Conservation (phyloP, 1,139 yeast species). For the Pichiaceae sp. region DNA sequence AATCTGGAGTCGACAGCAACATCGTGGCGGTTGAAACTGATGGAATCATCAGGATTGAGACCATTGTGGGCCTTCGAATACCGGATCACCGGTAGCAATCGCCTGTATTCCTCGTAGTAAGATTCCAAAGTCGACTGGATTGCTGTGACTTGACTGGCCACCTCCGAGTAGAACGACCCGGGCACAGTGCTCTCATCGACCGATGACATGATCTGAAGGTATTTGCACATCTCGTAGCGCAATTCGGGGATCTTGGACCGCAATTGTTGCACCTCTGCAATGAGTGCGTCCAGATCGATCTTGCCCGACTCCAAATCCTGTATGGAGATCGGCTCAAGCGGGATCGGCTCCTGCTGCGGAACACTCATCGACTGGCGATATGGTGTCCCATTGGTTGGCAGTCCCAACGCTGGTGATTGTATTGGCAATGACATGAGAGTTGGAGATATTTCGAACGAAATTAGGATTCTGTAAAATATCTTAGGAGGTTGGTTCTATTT, state of each 20-base stretch:
- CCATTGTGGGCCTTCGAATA: constrained; percentile 38
- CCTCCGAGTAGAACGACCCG: constrained; percentile 13
- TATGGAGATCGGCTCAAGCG: constrained; percentile 23
- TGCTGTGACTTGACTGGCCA: constrained; percentile 22
- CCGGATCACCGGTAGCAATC: constrained; percentile 40
- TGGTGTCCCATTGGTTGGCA: background rate
- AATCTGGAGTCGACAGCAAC: constrained; percentile 15
- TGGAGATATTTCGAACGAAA: no score
- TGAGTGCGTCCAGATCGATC: constrained; percentile 22
- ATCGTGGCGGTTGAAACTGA: constrained; percentile 13
- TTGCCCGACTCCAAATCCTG: constrained; percentile 28
- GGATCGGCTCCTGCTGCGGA: background rate
- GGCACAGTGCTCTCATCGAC: constrained; percentile 19
- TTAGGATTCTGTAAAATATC: no score
- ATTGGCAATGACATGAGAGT: background rate
- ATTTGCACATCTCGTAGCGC: constrained; percentile 22
- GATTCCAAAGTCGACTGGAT: constrained; percentile 34
- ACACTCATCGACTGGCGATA: background rate
- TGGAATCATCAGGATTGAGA: constrained; percentile 18
- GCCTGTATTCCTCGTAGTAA: constrained; percentile 37
- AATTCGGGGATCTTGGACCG: constrained; percentile 18
- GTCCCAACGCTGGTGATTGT: constrained; percentile 1
- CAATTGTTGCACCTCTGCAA: constrained; percentile 26
- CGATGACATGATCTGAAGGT: constrained; percentile 18
- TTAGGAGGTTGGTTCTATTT: background rate